Conservation (phyloP, 768 basidiomycete species). For the Epithele typhae region DNA sequence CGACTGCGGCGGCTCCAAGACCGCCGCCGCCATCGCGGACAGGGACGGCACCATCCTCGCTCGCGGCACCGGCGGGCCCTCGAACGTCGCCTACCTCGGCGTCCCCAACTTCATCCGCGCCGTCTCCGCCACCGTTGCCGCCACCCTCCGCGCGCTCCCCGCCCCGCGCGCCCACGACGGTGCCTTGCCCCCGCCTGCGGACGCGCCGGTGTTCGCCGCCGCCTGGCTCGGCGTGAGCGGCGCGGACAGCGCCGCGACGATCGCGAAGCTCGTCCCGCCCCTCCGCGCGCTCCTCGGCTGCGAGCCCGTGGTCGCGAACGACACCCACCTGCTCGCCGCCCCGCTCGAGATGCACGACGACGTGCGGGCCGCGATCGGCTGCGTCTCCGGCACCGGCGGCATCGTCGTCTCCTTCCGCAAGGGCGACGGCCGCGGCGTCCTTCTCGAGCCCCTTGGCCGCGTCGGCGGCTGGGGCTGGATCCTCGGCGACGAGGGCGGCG, state of each 20-base stretch:
- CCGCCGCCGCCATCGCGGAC: conserved; percentile 67
- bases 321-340: conserved; percentile 80
- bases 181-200: conserved; percentile 30
- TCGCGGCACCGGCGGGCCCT: conserved; percentile 69
- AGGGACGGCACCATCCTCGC: conserved; percentile 55
- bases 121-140: conserved; percentile 45
- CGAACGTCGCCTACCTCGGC: conserved; percentile 81
- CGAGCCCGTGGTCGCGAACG: conserved; percentile 64
- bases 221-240: conserved; percentile 87
- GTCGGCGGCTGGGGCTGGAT: conserved; percentile 85
- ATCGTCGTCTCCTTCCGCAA: conserved; percentile 61
- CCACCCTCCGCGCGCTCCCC: conserved; percentile 48
- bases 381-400: conserved; percentile 80
- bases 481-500: conserved; percentile 80
- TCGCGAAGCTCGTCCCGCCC: conserved; percentile 47
- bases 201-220: conserved; percentile 43
- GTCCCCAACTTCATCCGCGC: conserved; percentile 53
- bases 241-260: conserved; percentile 67
- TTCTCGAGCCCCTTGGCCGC: conserved; percentile 58
- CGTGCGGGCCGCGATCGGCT: conserved; percentile 59
- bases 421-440: not conserved
- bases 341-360: conserved; percentile 63
- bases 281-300: conserved; percentile 57
- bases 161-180: not conserved
- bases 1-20: conserved; percentile 90